Evolutionary conservation across 192 early-diverging fungal genomes (phyloP).

Genomic region (Cladochytrium replicatum): DNA sequence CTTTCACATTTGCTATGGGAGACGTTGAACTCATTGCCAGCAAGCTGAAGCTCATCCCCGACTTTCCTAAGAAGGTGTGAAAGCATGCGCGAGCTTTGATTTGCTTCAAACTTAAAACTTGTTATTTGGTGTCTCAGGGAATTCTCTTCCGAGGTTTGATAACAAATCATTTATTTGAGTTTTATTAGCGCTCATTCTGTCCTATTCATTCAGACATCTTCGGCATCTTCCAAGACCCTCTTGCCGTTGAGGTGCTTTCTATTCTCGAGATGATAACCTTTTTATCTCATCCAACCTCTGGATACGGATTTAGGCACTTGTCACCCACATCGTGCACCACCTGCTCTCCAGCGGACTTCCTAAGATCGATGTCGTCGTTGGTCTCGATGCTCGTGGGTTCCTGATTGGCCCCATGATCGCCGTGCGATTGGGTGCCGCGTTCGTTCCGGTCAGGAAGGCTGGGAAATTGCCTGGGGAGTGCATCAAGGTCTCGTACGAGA

Average conservation of each 20-base stretch:
- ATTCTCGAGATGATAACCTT: neutral
- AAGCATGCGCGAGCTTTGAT: no score
- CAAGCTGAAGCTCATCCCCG: no score
- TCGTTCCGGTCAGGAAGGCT: slow-evolving; percentile 91
- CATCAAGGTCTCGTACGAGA: slow-evolving; percentile 63
- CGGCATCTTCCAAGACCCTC: slow-evolving; percentile 90
- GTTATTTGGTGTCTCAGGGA: slow-evolving; percentile 62
- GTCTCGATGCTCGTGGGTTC: slow-evolving; percentile 97
- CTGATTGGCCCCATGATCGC: slow-evolving; percentile 87
- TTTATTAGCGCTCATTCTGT: neutral
- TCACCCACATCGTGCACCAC: slow-evolving; percentile 79
- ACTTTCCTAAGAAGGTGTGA: slow-evolving; percentile 70
- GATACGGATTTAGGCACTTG: slow-evolving; percentile 60
- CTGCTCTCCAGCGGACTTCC: slow-evolving; percentile 43
- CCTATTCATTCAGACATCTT: slow-evolving; percentile 77
- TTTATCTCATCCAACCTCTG: neutral
- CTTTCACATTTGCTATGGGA: no score
- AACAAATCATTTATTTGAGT: neutral
- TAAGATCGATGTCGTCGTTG: slow-evolving; percentile 83
- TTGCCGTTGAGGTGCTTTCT: slow-evolving; percentile 63
- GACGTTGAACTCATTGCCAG: no score
- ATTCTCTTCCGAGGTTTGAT: slow-evolving; percentile 74
- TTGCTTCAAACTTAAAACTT: no score
- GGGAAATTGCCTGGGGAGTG: slow-evolving; percentile 86
- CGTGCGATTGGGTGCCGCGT: slow-evolving; percentile 72